These are phyloP conservation scores for Discostella stelligera DNA, from an alignment of 352 stramenopile species.

Conservation along the genomic window DNA sequence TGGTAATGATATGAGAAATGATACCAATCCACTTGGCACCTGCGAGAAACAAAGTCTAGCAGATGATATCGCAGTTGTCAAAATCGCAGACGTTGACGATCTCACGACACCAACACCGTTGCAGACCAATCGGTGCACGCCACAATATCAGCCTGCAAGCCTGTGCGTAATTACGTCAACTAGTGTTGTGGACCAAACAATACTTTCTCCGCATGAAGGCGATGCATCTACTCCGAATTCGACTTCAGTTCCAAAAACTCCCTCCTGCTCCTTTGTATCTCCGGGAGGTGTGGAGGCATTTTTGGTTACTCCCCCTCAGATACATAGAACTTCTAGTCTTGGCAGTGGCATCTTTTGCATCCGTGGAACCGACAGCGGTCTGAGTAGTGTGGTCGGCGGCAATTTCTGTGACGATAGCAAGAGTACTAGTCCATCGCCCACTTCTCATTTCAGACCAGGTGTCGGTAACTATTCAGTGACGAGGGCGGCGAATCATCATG, in stretches of 20 bases:
- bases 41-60: background rate
- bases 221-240: background rate
- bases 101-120: background rate
- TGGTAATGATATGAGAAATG: slow-evolving; percentile 6
- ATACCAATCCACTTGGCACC: background rate
- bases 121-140: background rate
- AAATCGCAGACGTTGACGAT: background rate
- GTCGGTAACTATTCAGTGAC: background rate
- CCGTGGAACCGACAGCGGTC: slow-evolving; percentile 18
- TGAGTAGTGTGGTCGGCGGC: slow-evolving; percentile 19
- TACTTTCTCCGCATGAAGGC: background rate
- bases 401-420: slow-evolving; percentile 1
- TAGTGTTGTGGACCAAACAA: background rate
- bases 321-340: slow-evolving; percentile 3
- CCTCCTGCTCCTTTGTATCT: background rate
- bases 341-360: slow-evolving; percentile 30
- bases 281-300: background rate
- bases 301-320: slow-evolving; percentile 4
- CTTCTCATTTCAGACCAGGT: background rate
- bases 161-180: background rate
- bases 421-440: slow-evolving; percentile 1
- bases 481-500: background rate
- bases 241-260: background rate
- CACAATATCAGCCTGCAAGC: too few species aligned
- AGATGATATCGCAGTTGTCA: background rate